Conservation (phyloP, 1,284 basidiomycete species). For the Blastosporella zonata region DNA sequence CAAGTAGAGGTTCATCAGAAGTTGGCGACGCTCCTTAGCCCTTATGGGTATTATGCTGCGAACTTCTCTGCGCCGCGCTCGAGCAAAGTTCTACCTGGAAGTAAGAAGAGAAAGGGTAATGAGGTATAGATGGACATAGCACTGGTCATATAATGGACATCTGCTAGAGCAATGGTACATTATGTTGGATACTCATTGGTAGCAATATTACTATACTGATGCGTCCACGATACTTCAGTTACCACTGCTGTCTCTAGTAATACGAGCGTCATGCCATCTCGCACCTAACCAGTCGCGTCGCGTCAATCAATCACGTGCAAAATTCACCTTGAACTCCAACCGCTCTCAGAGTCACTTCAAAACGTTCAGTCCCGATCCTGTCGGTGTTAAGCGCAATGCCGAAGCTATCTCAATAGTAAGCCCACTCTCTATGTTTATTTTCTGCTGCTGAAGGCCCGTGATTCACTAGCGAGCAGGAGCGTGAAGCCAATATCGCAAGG, state of each 20-base stretch:
- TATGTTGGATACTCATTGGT: too few species aligned
- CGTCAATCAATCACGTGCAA: too few species aligned
- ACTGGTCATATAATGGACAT: too few species aligned
- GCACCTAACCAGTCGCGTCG: too few species aligned
- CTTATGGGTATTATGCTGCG: conserved; percentile 62
- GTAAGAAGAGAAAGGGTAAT: conserved; percentile 9
- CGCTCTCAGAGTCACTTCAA: background rate
- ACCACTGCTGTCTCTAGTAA: too few species aligned
- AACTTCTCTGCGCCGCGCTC: conserved; percentile 40
- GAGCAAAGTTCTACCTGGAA: background rate
- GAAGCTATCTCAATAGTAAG: conserved; percentile 52
- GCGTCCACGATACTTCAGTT: too few species aligned
- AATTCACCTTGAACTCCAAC: background rate
- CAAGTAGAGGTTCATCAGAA: conserved; percentile 80
- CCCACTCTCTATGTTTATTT: background rate
- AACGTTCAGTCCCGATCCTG: background rate
- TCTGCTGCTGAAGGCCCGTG: background rate
- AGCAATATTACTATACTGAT: too few species aligned
- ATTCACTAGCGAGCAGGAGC: conserved; percentile 59
- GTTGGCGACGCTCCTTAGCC: conserved; percentile 69
- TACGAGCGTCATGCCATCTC: too few species aligned
- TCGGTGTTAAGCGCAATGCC: conserved; percentile 33
- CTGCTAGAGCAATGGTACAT: too few species aligned
- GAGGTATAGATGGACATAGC: background rate
- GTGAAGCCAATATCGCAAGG: conserved; percentile 74